These are phyloP conservation scores for Singerocomus rubriflavus DNA, from an alignment of 1,284 basidiomycete species.

Conservation along the genomic window DNA sequence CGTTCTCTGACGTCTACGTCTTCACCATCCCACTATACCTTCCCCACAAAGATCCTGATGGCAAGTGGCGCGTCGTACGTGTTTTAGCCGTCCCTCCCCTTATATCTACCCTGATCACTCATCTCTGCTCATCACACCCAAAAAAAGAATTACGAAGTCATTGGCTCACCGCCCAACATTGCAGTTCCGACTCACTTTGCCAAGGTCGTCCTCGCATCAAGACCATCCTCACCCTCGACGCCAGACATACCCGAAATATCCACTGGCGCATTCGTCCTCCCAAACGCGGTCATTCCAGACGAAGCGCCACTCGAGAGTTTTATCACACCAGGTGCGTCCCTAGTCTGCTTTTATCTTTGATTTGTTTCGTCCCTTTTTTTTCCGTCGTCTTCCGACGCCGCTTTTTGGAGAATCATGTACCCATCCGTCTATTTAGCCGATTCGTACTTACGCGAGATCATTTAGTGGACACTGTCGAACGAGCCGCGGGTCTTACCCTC, in stretches of 20 bases:
- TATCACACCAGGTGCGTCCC: conserved; percentile 66
- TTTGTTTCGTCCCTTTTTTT: background rate
- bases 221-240: conserved; percentile 68
- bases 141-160: conserved; percentile 84
- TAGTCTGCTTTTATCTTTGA: background rate
- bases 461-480: conserved; percentile 65
- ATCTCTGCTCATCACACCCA: background rate
- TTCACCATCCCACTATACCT: conserved; percentile 99
- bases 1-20: conserved; percentile 92
- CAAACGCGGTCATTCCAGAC: conserved; percentile 88
- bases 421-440: background rate
- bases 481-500: conserved; percentile 84
- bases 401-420: conserved; percentile 30
- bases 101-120: background rate
- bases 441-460: background rate
- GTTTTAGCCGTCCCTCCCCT: background rate
- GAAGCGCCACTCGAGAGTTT: conserved; percentile 78
- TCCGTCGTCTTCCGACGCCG: background rate
- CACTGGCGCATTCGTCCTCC: conserved; percentile 91
- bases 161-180: conserved; percentile 87
- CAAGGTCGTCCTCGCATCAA: conserved; percentile 86
- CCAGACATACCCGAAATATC: conserved; percentile 75
- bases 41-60: conserved; percentile 79
- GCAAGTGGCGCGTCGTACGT: conserved; percentile 92
- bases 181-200: conserved; percentile 98